These are phyloP conservation scores for Pontederia paniculata DNA, from an alignment of 176 grass and related monocot species.

Conservation along the genomic window DNA sequence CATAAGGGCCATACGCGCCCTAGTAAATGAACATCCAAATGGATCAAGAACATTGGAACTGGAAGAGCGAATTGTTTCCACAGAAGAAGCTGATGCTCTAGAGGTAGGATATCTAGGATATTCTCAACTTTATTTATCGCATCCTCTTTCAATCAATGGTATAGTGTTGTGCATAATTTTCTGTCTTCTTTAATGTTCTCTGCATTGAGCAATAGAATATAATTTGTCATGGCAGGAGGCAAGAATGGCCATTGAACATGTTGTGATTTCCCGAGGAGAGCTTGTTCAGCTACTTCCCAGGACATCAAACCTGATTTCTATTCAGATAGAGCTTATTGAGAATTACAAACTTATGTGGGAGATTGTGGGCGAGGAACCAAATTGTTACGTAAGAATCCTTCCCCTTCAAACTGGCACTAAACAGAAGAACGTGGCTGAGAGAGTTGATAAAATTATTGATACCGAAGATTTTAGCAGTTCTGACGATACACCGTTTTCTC, in stretches of 20 bases:
- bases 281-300: conserved; percentile 47
- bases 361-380: conserved; percentile 30
- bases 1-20: conserved; percentile 48
- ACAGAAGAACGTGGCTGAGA: neutral
- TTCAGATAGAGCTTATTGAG: conserved; percentile 55
- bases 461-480: conserved; percentile 15
- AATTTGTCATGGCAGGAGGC: conserved; percentile 34
- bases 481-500: conserved; percentile 20
- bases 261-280: conserved; percentile 66
- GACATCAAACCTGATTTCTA: conserved; percentile 36
- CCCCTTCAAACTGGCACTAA: conserved; percentile 22
- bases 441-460: conserved; percentile 6
- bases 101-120: conserved; percentile 33
- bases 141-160: neutral
- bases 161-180: neutral
- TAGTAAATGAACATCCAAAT: conserved; percentile 37
- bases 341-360: conserved; percentile 67
- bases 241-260: conserved; percentile 69
- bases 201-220: neutral
- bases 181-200: neutral
- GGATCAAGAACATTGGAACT: conserved; percentile 25
- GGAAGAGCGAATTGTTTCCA: conserved; percentile 27
- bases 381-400: conserved; percentile 36
- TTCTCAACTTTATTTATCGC: conserved; percentile 7
- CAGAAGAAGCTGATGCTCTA: conserved; percentile 65